Conservation (phyloP, 2,329 filamentous ascomycete genomes). For the Fusarium tricinctum region DNA sequence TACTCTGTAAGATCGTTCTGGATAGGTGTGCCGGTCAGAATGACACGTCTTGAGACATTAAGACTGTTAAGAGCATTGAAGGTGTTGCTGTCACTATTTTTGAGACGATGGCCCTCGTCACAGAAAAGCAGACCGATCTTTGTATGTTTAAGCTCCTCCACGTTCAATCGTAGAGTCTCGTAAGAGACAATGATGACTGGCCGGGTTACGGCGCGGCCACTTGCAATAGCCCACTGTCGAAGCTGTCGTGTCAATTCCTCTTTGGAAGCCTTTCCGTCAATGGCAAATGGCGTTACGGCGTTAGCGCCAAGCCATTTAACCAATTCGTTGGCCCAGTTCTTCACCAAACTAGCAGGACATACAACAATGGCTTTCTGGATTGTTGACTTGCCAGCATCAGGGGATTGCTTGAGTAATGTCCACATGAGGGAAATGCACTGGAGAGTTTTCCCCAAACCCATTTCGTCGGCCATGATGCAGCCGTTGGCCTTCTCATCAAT, state of each 20-base stretch:
- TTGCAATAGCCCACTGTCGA: conserved; percentile 93
- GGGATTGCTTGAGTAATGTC: conserved; percentile 95
- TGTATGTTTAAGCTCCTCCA: conserved; percentile 89
- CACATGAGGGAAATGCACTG: conserved; percentile 98
- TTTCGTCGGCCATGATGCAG: conserved; percentile 99
- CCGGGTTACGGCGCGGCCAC: conserved; percentile 87
- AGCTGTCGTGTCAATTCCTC: conserved; percentile 92
- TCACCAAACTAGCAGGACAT: conserved; percentile 94
- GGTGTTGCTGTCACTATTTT: conserved; percentile 96
- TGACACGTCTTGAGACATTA: conserved; percentile 91
- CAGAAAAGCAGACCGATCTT: conserved; percentile 94
- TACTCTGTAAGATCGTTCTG: conserved; percentile 99
- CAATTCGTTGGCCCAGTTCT: conserved; percentile 98
- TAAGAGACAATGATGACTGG: conserved; percentile 98
- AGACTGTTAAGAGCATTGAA: conserved; percentile 91
- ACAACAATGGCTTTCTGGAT: conserved; percentile 98
- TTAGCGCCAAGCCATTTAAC: conserved; percentile 96
- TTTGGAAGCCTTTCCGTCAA: conserved; percentile 96
- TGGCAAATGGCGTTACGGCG: conserved; percentile 92
- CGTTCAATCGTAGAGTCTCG: conserved; percentile 92
- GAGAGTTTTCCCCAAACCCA: conserved; percentile 96
- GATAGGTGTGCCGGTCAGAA: conserved; percentile 95
- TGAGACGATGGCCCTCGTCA: conserved; percentile 95
- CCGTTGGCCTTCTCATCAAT: conserved; percentile 94
- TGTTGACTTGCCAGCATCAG: conserved; percentile 91